These are phyloP conservation scores for Colletotrichum theobromicola DNA, from an alignment of 2,329 filamentous ascomycete species.

Conservation along the genomic window DNA sequence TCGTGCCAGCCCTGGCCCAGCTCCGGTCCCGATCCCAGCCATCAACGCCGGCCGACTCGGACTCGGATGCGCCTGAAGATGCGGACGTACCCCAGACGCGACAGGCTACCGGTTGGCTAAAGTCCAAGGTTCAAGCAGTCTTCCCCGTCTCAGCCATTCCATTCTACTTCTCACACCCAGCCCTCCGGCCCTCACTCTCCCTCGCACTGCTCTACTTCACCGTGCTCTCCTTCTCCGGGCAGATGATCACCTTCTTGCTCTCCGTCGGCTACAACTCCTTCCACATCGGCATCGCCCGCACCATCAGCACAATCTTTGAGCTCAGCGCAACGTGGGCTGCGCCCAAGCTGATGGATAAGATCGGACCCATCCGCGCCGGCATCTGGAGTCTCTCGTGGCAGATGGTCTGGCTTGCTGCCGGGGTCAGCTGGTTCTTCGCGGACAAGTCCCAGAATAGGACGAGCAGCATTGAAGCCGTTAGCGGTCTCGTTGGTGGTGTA, in stretches of 20 bases:
- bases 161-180: conserved; percentile 58
- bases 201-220: conserved; percentile 67
- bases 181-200: conserved; percentile 65
- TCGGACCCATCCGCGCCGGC: conserved; percentile 67
- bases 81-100: neutral
- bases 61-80: neutral
- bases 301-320: conserved; percentile 59
- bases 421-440: conserved; percentile 45
- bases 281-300: conserved; percentile 59
- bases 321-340: conserved; percentile 65
- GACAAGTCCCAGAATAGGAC: neutral
- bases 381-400: conserved; percentile 77
- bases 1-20: conserved; percentile 15
- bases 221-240: conserved; percentile 62
- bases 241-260: conserved; percentile 70
- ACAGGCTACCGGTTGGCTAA: neutral
- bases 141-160: conserved; percentile 28
- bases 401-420: conserved; percentile 56
- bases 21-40: neutral
- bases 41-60: neutral
- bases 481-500: neutral
- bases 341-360: conserved; percentile 57
- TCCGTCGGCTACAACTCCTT: conserved; percentile 55
- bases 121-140: neutral
- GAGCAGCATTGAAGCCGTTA: neutral